phyloP scores from a whole-genome alignment of 2,329 filamentous ascomycete genomes.

The Drechslerella coelobrocha region DNA sequence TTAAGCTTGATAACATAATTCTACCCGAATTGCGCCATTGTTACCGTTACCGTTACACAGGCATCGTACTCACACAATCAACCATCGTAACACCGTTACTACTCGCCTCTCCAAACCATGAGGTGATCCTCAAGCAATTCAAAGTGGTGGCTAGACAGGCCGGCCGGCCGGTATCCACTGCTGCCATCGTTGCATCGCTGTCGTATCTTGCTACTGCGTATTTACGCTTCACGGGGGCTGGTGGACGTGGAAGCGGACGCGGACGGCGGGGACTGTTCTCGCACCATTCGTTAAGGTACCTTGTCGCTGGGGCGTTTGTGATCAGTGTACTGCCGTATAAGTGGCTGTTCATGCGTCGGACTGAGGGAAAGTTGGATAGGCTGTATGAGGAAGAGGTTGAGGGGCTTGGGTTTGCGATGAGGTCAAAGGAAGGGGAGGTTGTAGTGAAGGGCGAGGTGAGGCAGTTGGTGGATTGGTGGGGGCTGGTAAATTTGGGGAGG shows the following conservation, averaged over 20 bases:
- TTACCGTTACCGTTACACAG: too few relatives aligned
- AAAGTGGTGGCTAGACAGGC: not conserved
- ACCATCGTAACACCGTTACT: conserved; percentile 23
- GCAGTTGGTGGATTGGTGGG: conserved; percentile 40
- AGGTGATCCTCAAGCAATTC: conserved; percentile 39
- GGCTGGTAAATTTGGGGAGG: conserved; percentile 33
- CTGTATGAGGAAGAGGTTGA: conserved; percentile 34
- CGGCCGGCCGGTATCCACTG: not conserved
- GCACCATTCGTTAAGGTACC: conserved; percentile 5
- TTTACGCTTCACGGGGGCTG: not conserved
- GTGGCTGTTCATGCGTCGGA: conserved; percentile 20
- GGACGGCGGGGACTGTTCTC: too few relatives aligned
- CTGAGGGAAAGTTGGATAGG: conserved; percentile 22
- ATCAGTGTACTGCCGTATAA: conserved; percentile 17
- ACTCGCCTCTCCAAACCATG: conserved; percentile 19
- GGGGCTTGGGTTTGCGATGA: not conserved
- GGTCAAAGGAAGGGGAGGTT: conserved; percentile 12
- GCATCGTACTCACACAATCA: conserved; percentile 30
- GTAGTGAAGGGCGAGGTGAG: conserved; percentile 37
- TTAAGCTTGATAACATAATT: not conserved
- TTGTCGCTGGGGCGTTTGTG: conserved; percentile 4
- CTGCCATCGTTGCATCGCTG: conserved; percentile 9
- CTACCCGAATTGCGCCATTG: too few relatives aligned
- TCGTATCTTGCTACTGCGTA: conserved; percentile 13
- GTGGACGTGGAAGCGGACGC: not conserved